Evolutionary conservation across 805 yeast genomes (phyloP).

Genomic region (Tetrapisispora iriomotensis): DNA sequence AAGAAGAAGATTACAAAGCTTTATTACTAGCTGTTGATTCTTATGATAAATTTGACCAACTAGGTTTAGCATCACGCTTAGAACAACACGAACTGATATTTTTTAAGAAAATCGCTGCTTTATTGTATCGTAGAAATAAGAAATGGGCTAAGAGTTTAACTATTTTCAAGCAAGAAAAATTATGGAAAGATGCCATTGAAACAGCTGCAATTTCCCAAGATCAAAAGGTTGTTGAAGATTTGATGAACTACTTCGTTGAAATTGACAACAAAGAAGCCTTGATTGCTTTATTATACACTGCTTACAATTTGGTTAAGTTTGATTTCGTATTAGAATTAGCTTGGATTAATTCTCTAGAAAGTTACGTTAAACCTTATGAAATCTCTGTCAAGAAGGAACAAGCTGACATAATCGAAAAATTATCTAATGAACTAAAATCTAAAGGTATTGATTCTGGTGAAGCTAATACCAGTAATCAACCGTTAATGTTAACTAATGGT

Average conservation of each 20-base stretch:
- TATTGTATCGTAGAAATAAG: conserved; percentile 86
- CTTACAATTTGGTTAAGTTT: conserved; percentile 67
- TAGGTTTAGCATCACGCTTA: conserved; percentile 84
- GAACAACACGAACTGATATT: conserved; percentile 86
- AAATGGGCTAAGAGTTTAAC: conserved; percentile 86
- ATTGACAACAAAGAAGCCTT: conserved; percentile 94
- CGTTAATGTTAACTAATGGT: conserved; percentile 47
- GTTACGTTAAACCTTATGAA: conserved; percentile 85
- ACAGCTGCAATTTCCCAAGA: conserved; percentile 81
- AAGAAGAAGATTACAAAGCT: conserved; percentile 92
- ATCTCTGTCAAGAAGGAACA: conserved; percentile 79
- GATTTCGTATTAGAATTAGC: conserved; percentile 83
- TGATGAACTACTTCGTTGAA: conserved; percentile 85
- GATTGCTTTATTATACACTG: conserved; percentile 77
- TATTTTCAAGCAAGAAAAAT: conserved; percentile 79
- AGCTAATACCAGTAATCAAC: conserved; percentile 46
- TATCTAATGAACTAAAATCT: conserved; percentile 58
- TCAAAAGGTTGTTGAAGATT: conserved; percentile 76
- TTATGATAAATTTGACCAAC: conserved; percentile 82
- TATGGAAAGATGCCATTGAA: conserved; percentile 90
- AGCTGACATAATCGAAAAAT: conserved; percentile 50
- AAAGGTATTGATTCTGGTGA: conserved; percentile 47
- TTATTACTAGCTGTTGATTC: conserved; percentile 79
- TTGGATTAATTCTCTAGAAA: conserved; percentile 80
- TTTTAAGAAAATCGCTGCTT: conserved; percentile 94